Evolutionary conservation across 2,329 filamentous ascomycete genomes (phyloP).

Genomic region (Aspergillus brasiliensis): DNA sequence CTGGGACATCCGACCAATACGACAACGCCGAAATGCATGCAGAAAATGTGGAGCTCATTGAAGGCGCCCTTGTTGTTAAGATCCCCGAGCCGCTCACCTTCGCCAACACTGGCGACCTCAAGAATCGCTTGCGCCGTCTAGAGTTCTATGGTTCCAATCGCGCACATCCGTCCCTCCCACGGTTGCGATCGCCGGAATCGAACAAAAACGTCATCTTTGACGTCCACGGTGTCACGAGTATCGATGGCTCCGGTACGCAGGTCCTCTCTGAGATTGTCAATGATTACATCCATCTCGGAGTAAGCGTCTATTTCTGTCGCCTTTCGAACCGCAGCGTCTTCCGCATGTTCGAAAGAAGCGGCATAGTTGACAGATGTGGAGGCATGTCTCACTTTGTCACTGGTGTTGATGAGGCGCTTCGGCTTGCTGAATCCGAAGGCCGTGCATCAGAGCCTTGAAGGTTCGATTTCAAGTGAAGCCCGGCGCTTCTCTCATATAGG

Average conservation of each 20-base stretch:
- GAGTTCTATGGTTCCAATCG: slow-evolving; percentile 86
- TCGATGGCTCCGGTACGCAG: slow-evolving; percentile 91
- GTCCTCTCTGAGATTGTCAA: slow-evolving; percentile 88
- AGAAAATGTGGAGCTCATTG: slow-evolving; percentile 79
- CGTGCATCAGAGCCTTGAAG: slow-evolving; percentile 40
- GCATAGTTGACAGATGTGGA: slow-evolving; percentile 82
- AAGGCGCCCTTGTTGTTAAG: slow-evolving; percentile 93
- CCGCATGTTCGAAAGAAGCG: slow-evolving; percentile 71
- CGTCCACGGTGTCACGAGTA: slow-evolving; percentile 91
- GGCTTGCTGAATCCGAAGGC: slow-evolving; percentile 74
- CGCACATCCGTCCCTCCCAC: slow-evolving; percentile 84
- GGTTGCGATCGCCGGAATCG: slow-evolving; percentile 73
- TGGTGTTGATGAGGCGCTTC: slow-evolving; percentile 81
- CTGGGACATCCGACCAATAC: slow-evolving; percentile 74
- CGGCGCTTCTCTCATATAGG: background rate
- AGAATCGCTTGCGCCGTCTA: slow-evolving; percentile 76
- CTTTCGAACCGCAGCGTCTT: slow-evolving; percentile 63
- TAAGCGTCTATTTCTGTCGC: slow-evolving; percentile 59
- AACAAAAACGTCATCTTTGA: slow-evolving; percentile 96
- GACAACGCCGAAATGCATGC: slow-evolving; percentile 79
- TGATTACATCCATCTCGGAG: slow-evolving; percentile 73
- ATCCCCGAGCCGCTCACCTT: slow-evolving; percentile 97
- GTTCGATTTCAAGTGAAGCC: background rate
- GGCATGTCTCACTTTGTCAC: slow-evolving; percentile 76
- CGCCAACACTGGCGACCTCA: slow-evolving; percentile 91